A percentile compares a stretch with the other conserved stretches of the same genome.
Evolutionary conservation across 495 filamentous ascomycete genomes (phyloP).

Genomic region (Aspergillus homomorphus): DNA sequence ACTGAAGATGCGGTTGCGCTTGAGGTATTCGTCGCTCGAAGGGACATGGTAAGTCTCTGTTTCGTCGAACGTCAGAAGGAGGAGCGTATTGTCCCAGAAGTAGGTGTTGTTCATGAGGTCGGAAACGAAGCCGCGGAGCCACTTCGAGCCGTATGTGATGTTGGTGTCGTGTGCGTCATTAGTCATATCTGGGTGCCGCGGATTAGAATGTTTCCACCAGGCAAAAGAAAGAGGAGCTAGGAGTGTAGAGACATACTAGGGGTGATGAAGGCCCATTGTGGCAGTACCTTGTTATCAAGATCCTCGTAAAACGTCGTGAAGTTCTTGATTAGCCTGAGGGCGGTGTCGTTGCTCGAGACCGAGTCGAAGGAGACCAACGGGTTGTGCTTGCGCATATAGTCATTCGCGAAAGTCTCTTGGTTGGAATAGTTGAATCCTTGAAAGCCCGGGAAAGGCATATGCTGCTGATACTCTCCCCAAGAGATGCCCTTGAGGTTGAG

Average conservation of each 20-base stretch:
- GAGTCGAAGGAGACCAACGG: conserved; percentile 56
- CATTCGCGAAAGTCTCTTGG: conserved; percentile 46
- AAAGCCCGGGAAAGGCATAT: conserved; percentile 63
- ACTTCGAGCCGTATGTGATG: conserved; percentile 54
- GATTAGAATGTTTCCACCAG: not conserved
- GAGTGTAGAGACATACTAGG: conserved; percentile 37
- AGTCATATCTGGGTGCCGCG: conserved; percentile 49
- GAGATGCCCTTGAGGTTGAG: conserved; percentile 61
- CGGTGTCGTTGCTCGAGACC: conserved; percentile 47
- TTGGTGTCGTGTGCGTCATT: conserved; percentile 66
- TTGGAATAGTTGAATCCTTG: conserved; percentile 53
- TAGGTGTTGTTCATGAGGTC: conserved; percentile 58
- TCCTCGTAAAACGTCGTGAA: conserved; percentile 59
- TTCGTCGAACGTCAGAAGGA: conserved; percentile 69
- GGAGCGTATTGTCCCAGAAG: conserved; percentile 63
- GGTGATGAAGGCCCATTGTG: conserved; percentile 72
- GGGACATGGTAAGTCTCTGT: conserved; percentile 45
- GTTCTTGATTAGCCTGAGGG: conserved; percentile 61
- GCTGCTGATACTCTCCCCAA: conserved; percentile 67
- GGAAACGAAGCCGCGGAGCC: conserved; percentile 54
- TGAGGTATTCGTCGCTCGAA: conserved; percentile 16
- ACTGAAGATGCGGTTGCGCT: conserved; percentile 50
- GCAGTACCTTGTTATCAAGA: conserved; percentile 52
- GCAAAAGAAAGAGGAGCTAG: not conserved
- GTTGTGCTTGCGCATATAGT: conserved; percentile 74